Base-by-base conservation (phyloP, 305 asterid genomes). In the Fraxinus paxiana region DNA sequence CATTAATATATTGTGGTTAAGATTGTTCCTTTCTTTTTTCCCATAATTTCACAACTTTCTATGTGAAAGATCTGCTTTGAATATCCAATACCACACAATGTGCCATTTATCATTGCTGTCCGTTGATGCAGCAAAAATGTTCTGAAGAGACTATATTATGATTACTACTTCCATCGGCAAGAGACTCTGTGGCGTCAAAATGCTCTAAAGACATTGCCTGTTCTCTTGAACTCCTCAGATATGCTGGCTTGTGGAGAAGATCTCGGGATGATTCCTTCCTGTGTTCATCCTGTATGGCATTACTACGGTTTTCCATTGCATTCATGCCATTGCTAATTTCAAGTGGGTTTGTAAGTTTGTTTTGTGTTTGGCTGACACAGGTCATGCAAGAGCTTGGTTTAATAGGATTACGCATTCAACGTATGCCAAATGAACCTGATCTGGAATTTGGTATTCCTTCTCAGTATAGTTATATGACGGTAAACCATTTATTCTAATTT, bases 161-260 rank as follows among this genome's bases (percentile, higher is more conserved):
- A 96, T 82, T 96, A 96, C 91, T 96, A 96, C 88, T 96, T 92
- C 91, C 93, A 90, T 51, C 91, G 99, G 80, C 99, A 95, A 90
- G 99, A 95, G 85, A 80, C 82, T 59, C 82, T 95, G 82, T 95
- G 98, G 99, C 96, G 93, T 86, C 91, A 91, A 85, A 95, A 95
- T 77, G 98, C 99, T 20, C 83, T 94, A 72, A 95, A 92, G 90
- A 96, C 99, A 78, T 83, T 96, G 79, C 99, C 99, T 3, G 99
- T 86, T 79, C 97, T 96, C 46, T 77, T 96, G 93, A 92, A 92
- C 90, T 94, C 99, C n/a, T 96, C 99, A 4, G 97, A 92, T 83
- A 96, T 96, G 99, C 90, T 96, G 82, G 97, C 98, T 86, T 96
- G 99, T 85, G 99, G 99, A 74, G 99, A 94, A 87, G 99, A 96